Conservation (phyloP, 495 filamentous ascomycete species). For the Aspergillus sclerotioniger region DNA sequence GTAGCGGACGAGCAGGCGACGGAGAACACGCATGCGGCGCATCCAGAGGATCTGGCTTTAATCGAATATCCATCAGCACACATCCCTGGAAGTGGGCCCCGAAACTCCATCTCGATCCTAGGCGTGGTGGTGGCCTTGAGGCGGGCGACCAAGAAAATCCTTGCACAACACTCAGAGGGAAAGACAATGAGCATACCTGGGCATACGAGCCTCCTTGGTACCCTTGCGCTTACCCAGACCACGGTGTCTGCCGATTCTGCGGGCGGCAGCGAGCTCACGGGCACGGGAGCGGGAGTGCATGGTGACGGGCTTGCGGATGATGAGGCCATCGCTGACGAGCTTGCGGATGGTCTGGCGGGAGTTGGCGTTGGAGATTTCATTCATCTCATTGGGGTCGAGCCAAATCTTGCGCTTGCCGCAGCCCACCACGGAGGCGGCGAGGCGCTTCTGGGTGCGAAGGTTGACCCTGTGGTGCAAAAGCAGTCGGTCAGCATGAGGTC, state of each 20-base stretch:
- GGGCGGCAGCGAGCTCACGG: slow-evolving; percentile 83
- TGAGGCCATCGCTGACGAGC: slow-evolving; percentile 98
- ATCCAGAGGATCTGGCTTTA: slow-evolving; percentile 95
- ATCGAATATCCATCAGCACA: slow-evolving; percentile 18
- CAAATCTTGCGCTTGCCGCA: slow-evolving; percentile 99
- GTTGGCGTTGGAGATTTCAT: slow-evolving; percentile 99
- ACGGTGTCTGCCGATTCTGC: slow-evolving; percentile 91
- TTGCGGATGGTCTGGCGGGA: slow-evolving; percentile 99
- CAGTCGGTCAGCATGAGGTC: slow-evolving; percentile 37
- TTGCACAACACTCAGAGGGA: slow-evolving; percentile 5
- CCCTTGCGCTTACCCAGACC: slow-evolving; percentile 99
- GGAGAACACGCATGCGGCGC: slow-evolving; percentile 98
- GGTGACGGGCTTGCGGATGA: slow-evolving; percentile 99
- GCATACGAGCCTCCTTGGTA: slow-evolving; percentile 99
- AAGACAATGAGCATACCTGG: slow-evolving; percentile 63
- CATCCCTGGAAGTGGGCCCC: background rate
- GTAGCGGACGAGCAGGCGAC: slow-evolving; percentile 98
- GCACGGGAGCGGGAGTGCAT: slow-evolving; percentile 98
- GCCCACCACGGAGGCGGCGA: slow-evolving; percentile 95
- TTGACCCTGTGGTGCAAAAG: slow-evolving; percentile 76
- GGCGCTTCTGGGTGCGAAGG: slow-evolving; percentile 99
- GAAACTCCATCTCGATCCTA: background rate
- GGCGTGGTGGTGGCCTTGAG: background rate
- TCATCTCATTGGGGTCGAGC: slow-evolving; percentile 99
- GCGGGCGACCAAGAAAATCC: background rate